Evolutionary conservation across 495 filamentous ascomycete species (phyloP), one percentile per base, ranked within the genome.

Genomic region (Lichina pygmaea): DNA sequence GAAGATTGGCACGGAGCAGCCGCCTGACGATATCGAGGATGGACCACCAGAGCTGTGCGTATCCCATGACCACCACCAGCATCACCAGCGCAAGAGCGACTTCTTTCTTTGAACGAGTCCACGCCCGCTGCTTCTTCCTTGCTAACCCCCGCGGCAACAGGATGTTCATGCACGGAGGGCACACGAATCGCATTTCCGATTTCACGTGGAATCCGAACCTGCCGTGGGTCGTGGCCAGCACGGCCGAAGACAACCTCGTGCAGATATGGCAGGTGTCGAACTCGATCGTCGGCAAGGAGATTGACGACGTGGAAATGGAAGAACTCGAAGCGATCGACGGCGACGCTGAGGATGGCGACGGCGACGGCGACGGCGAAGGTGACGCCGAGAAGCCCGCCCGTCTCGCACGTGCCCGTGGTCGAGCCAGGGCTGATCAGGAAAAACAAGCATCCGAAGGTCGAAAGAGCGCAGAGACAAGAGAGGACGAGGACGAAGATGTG

Each of bases 121-220:
- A 4, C 24, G 4, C 4, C 24, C 24, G 4, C 4, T 4, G 24
- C 24, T 4, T 24, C 4, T 4, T 24, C 4, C 24, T 24, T 24
- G 24, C 24, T 24, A 4, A 24, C 24, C 4, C 24, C 24, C 24
- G 24, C 1, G 24, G 24, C 24, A 11, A 15, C 50, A 83, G 79
- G 42, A 63, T 93, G 11, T 99, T 99, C 58, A 99, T 99, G 89
- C 91, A 99, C 53, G 91, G 89, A 48, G 91, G 91, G 17, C 91
- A 95, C 62, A 99, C 86, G 12, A 93, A 93, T 57, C 78, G 86
- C 46, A 75, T 99, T 38, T 79, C 80, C 8, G 91, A 99, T 59
- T 95, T 99, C 53, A 84, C 77, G 64, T 99, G 86, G 86, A 99
- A 95, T 57, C 70, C 75, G 48, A 93, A 85, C 53, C 81, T 93